Conservation (phyloP, 306 rosid species). For the Prunus mongolica region DNA sequence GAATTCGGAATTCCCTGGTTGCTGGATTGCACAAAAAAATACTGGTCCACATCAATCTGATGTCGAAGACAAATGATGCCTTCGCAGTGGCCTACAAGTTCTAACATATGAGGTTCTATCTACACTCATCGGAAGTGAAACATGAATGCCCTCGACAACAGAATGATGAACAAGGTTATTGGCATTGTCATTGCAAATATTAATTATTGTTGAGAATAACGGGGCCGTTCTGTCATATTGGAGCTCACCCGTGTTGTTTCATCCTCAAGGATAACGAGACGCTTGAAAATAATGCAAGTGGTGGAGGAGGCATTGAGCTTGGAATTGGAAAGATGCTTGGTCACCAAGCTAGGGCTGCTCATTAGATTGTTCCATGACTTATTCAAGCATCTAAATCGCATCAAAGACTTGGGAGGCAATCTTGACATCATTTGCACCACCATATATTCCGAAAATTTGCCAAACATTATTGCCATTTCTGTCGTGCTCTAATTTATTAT, state of each 20-base stretch:
- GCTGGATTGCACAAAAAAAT: not conserved
- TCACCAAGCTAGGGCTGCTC: not conserved
- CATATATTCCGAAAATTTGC: not conserved
- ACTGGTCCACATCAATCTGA: not conserved
- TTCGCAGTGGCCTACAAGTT: not conserved
- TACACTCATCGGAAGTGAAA: not conserved
- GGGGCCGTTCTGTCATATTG: no score
- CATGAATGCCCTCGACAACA: not conserved
- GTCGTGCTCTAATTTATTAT: no score
- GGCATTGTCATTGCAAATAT: not conserved
- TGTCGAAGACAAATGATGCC: not conserved
- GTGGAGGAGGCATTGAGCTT: not conserved
- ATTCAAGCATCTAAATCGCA: not conserved
- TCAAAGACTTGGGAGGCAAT: not conserved
- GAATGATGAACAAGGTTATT: not conserved
- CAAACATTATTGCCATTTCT: not conserved
- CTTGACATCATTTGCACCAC: not conserved
- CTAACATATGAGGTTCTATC: not conserved
- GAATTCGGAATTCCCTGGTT: not conserved
- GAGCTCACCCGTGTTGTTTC: no score
- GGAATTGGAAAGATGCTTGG: not conserved
- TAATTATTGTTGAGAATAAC: not conserved
- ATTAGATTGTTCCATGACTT: not conserved
- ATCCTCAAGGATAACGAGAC: not conserved
- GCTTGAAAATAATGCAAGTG: not conserved